Evolutionary conservation across 2,329 filamentous ascomycete species (phyloP), one percentile per base, ranked within the genome.

Genomic region (Colletotrichum sp.): DNA sequence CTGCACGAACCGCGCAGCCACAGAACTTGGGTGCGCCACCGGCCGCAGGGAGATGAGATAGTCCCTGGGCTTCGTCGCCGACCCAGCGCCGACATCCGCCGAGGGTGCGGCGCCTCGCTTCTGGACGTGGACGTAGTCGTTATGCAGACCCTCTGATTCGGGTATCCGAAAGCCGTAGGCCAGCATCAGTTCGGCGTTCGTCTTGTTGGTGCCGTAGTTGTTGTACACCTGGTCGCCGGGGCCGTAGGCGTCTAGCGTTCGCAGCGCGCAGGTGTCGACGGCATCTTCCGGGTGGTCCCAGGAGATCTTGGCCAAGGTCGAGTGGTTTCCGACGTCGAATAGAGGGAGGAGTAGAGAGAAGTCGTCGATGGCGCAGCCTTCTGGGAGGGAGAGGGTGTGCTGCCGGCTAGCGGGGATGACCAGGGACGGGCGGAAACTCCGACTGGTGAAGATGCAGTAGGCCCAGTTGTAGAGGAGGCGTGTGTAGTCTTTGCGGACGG

Each of bases 251-350:
- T 75, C 66, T 84, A 6, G 78, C 65, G 79, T 92, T 89, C 2
- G 79, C 76, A 93, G 85, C 10, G 81, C 83, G 75, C 89, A 92
- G 24, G 78, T 63, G 16, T 78, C 78, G 5, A 79, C 76, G 9
- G 84, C 80, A 13, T 88, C 83, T n/a, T 16, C 57, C 26, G 88
- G 82, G 3, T 88, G 85, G 28, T 89, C 86, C 94, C 94, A 95
- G 57, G 87, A 84, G 1, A 92, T 89, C 57, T 88, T 84, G 0
- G 92, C 89, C 24, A 89, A 84, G 64, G 93, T 92, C 68, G 90
- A 90, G 81, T 96, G 94, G 80, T 96, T 96, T 13, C 91, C 91
- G 32, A 95, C 88, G 81, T 96, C 94, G 72, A 95, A 90, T 5
- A 95, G 86, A 2, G 94, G 94, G 39, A 95, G 86, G 7, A 96